Base-by-base conservation (phyloP, 2,329 filamentous ascomycete species). In the Arthrobotrys iridis region DNA sequence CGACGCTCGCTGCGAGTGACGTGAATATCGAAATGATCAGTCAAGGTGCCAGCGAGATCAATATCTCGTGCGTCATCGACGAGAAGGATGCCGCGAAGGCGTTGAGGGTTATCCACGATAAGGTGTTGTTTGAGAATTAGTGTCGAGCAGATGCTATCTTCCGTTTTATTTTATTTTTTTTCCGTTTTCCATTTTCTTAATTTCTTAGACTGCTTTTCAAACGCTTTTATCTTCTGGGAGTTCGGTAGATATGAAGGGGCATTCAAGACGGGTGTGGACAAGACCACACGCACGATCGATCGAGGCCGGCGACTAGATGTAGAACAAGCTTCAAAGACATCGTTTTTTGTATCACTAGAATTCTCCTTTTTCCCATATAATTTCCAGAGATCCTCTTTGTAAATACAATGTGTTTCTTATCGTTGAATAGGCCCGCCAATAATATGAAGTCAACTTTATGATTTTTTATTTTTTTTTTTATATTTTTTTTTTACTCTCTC, bases 21-120 rank as follows among this genome's bases (percentile, higher is more conserved):
- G 90, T 99, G 81, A 99, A 99, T 82, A 93, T 99, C 79, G 95
- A 99, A 84, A 99, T 99, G 95, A 99, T 99, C 79, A 97, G 93
- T 22, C 95, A 99, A 84, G 95, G 93, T 80, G 95, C 95, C 24
- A 97, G 93, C 81, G 95, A 99, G 85, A 99, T 99, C 83, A 99
- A 98, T 82, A 99, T 99, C 75, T 97, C 93, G 8, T 99, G 95
- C 81, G 95, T 99, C 48, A 96, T 99, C 81, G 93, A 96, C 80
- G 92, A 93, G 78, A 86, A 90, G 78, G 93, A 98, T 81, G 93
- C 95, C 20, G 93, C 93, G 79, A 89, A 95, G 78, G 95, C 95
- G 30, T 91, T 99, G 86, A 98, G 96, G 81, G 93, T 98, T 80
- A 86, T 99, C 78, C 95, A 99, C 82, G 72, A 76, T 57, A 28